A percentile compares a stretch with the other conserved stretches of the same genome.
phyloP scores from a whole-genome alignment of 2,329 filamentous ascomycete genomes.

The Pseudocercospora cruenta region DNA sequence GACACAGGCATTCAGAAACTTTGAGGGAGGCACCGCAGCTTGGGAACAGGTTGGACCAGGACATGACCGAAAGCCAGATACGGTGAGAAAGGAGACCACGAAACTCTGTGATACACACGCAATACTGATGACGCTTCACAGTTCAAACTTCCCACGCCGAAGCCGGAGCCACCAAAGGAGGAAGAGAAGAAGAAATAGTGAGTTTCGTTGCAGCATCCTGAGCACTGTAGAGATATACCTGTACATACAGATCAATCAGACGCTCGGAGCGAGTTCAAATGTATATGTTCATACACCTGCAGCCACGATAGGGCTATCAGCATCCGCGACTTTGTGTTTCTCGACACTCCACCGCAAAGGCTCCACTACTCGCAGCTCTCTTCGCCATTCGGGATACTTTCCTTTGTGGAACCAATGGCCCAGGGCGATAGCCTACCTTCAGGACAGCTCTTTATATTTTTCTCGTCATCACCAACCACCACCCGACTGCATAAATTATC shows the following conservation, averaged over 20 bases:
- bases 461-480: not conserved
- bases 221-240: slow-evolving; percentile 20
- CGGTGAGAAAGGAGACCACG: slow-evolving; percentile 43
- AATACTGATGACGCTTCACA: slow-evolving; percentile 36
- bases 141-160: slow-evolving; percentile 94
- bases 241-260: slow-evolving; percentile 19
- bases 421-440: slow-evolving; percentile 1
- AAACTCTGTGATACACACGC: not conserved
- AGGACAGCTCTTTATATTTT: not conserved
- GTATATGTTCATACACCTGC: not conserved
- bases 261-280: not conserved
- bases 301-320: not conserved
- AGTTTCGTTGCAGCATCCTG: not conserved
- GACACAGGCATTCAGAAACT: slow-evolving; percentile 98
- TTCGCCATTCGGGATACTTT: slow-evolving; percentile 1
- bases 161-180: slow-evolving; percentile 89
- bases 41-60: slow-evolving; percentile 75
- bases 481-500: not conserved
- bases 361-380: not conserved
- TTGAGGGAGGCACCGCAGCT: slow-evolving; percentile 69
- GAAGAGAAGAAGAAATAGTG: slow-evolving; percentile 75
- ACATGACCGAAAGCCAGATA: slow-evolving; percentile 75
- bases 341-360: not conserved
- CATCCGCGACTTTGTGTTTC: not conserved
- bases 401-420: slow-evolving; percentile 5